Conservation (phyloP, 805 yeast genomes). For the Helenozyma baotianmanensis region DNA sequence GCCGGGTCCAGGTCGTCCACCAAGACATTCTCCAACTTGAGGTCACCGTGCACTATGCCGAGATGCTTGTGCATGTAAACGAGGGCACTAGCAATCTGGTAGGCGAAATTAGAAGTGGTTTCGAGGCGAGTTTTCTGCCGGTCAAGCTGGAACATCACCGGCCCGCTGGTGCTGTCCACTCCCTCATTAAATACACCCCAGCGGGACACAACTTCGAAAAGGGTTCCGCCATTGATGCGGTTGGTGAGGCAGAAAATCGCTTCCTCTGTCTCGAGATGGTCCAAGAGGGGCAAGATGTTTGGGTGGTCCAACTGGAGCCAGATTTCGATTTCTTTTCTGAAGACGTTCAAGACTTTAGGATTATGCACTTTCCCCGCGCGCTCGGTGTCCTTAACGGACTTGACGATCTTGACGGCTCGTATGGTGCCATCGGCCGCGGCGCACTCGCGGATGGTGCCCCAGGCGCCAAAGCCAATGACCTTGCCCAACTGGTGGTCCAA, state of each 20-base stretch:
- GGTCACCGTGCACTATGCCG: conserved; percentile 75
- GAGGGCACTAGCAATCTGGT: conserved; percentile 57
- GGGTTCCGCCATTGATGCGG: conserved; percentile 68
- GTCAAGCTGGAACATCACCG: conserved; percentile 24
- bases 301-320: conserved; percentile 71
- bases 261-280: conserved; percentile 55
- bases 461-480: conserved; percentile 83
- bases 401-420: conserved; percentile 61
- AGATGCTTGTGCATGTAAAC: conserved; percentile 51
- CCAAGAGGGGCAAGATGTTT: conserved; percentile 58
- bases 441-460: conserved; percentile 82
- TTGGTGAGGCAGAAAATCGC: conserved; percentile 72
- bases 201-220: conserved; percentile 65
- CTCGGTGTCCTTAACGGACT: conserved; percentile 23
- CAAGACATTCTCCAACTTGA: conserved; percentile 77
- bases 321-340: conserved; percentile 65
- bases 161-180: conserved; percentile 22
- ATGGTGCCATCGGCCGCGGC: conserved; percentile 27
- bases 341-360: conserved; percentile 50
- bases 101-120: conserved; percentile 29
- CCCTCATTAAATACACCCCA: conserved; percentile 52
- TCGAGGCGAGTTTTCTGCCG: conserved; percentile 31
- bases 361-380: conserved; percentile 25
- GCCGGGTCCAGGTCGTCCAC: conserved; percentile 38
- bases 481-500: conserved; percentile 63